Evolutionary conservation across 306 rosid genomes (phyloP), one percentile per base, ranked within the genome.

Genomic region (Rosa rugosa): DNA sequence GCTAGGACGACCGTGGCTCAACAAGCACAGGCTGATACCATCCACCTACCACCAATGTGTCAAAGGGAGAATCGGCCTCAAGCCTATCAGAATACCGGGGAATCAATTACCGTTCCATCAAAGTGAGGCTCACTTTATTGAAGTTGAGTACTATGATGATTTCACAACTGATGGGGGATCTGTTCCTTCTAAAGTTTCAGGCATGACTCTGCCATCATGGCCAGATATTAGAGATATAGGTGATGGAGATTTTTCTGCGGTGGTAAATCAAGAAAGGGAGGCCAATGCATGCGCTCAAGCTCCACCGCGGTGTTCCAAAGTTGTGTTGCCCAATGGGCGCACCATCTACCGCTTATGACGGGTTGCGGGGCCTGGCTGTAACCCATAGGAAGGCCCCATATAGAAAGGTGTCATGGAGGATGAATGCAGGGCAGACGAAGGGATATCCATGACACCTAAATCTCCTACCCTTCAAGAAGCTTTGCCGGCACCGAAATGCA

Each of bases 231-330:
- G 57, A 11, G 57, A 51, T 6, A 1, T 51, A 4, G 17, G n/a
- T 17, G 36, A 23, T 11, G 5, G 6, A 23, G 36, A 59, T 4
- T 2, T 59, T 0, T 11, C 16, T 0, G 5, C 0, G 0, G 10
- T 0, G 3, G 0, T 10, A 0, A 23, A 9, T 1, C 63, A 8
- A 22, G 13, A 4, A 51, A 51, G 57, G 7, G 36, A 11, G 0
- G 8, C 8, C 6, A 25, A 2, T 9, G 67, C 9, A 0, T 27
- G 1, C 5, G 20, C 8, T 1, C 40, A 13, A 5, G 1, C 8
- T 0, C 2, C 4, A 2, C 40, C 18, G 0, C 1, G 18, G 1
- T 25, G 67, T 5, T 11, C 20, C 0, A 62, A 1, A 8, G 40
- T 27, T 0, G 17, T 62, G 9, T 0, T 62, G 9, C 18, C 40